Evolutionary conservation across 176 grass and related monocot genomes (phyloP), one percentile per base, ranked within the genome.

Genomic region (Zizania latifolia): DNA sequence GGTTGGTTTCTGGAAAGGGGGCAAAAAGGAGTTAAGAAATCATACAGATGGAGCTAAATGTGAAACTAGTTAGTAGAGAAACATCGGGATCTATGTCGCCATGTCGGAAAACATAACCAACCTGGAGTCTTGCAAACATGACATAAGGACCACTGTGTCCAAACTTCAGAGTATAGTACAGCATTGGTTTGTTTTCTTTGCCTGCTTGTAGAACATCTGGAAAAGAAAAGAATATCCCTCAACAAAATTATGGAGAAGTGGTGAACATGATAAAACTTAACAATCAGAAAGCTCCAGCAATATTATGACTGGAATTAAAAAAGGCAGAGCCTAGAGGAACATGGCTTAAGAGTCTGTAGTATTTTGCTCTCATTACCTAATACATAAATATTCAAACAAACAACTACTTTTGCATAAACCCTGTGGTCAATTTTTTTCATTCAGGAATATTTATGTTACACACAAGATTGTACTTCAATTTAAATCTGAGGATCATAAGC

Each of bases 191-290:
- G 91, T 94, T 82, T 98, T 98, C 89, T 92, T 98, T 29, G 94
- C 91, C 58, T 98, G 91, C 82, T 98, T 98, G 72, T 98, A 98
- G 79, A 98, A 98, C 94, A 98, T 98, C 95, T 98, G 88, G 86
- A 68, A 76, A 81, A 41, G 10, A 69, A 81, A 27, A 46, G 10
- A 84, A 68, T 13, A 17, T 31, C n/a, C 45, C n/a, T 74, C 15
- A 60, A 58, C 10, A 73, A 61, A 67, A 40, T 45, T 54, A 75
- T 55, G 22, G 23, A 23, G 8, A 73, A 78, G 4, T 3, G 4
- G 53, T 58, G 45, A 15, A 34, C 35, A 71, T 68, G 37, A 67
- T 16, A 35, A 41, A 53, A 31, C 45, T 24, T 1, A 39, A 16
- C 36, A 53, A 6, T 30, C 36, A 29, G 34, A 33, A 58, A 44